phyloP scores from a whole-genome alignment of 768 basidiomycete species.

The Aureoboletus auriporus region DNA sequence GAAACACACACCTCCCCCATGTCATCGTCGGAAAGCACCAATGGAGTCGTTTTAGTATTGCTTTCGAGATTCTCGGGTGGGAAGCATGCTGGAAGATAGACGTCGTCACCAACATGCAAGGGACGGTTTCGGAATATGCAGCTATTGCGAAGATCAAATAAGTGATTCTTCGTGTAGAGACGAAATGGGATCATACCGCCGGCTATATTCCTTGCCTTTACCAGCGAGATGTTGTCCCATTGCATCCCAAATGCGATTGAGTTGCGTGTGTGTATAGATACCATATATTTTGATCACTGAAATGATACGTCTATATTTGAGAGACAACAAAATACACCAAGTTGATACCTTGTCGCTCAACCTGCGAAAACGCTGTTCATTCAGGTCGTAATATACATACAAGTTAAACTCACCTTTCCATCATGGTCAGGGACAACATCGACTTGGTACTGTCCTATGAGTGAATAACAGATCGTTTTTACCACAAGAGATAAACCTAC shows the following conservation, averaged over 20 bases:
- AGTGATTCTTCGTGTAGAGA: not conserved
- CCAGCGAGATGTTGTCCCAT: slow-evolving; percentile 39
- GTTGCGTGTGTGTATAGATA: slow-evolving; percentile 46
- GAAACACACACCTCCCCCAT: slow-evolving; percentile 40
- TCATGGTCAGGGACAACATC: slow-evolving; percentile 42
- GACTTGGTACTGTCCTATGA: slow-evolving; percentile 40
- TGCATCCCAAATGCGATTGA: slow-evolving; percentile 45
- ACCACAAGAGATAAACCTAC: slow-evolving; percentile 28
- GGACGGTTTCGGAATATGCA: slow-evolving; percentile 42
- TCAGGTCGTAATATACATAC: not conserved
- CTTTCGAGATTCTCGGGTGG: slow-evolving; percentile 32
- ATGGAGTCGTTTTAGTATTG: slow-evolving; percentile 15
- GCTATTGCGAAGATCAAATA: slow-evolving; percentile 22
- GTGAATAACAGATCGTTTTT: not conserved
- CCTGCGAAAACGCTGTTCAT: slow-evolving; percentile 22
- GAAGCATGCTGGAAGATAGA: slow-evolving; percentile 53
- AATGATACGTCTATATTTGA: not conserved
- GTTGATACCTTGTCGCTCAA: slow-evolving; percentile 36
- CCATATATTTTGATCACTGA: slow-evolving; percentile 48
- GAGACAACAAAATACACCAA: not conserved
- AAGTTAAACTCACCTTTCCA: slow-evolving; percentile 20
- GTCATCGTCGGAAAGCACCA: slow-evolving; percentile 41
- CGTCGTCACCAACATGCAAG: slow-evolving; percentile 33
- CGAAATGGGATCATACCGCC: slow-evolving; percentile 34
- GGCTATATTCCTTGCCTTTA: slow-evolving; percentile 50